phyloP scores from a whole-genome alignment of 192 early-diverging fungal genomes.

The Coemansia sp. region DNA sequence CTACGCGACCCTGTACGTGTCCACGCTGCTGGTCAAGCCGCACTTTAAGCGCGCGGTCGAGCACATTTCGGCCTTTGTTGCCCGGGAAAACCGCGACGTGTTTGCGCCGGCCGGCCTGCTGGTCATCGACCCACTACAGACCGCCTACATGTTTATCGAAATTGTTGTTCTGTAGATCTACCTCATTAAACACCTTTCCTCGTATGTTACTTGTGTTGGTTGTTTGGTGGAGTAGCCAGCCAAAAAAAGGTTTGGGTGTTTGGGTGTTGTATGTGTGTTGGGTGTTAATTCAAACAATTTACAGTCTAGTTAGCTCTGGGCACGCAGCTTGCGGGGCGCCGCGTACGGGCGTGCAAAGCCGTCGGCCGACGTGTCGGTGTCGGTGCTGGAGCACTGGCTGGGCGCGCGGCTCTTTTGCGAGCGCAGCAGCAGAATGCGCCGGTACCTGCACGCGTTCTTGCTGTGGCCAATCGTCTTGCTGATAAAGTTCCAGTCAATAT shows the following conservation, averaged over 20 bases:
- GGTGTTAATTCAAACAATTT: too few species aligned
- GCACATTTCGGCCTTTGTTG: conserved; percentile 26
- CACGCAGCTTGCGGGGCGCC: neutral
- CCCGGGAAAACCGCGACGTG: conserved; percentile 35
- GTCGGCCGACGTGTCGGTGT: neutral
- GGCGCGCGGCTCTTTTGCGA: conserved; percentile 3
- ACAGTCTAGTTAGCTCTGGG: too few species aligned
- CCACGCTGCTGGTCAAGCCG: conserved; percentile 44
- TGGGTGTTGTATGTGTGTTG: too few species aligned
- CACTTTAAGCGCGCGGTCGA: conserved; percentile 36
- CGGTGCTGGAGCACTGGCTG: neutral
- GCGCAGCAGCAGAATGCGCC: conserved; percentile 28
- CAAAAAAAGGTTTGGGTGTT: neutral
- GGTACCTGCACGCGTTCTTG: conserved; percentile 47
- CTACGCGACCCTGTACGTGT: conserved; percentile 51
- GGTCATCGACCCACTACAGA: conserved; percentile 47
- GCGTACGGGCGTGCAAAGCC: neutral
- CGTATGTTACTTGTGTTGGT: neutral
- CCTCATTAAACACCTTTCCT: neutral
- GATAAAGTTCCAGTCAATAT: conserved; percentile 47
- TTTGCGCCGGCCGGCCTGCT: conserved; percentile 41
- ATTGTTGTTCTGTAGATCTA: conserved; percentile 21
- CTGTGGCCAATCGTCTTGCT: conserved; percentile 42
- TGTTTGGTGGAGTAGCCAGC: neutral
- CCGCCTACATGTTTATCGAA: conserved; percentile 54